Evolutionary conservation across 2,329 filamentous ascomycete genomes (phyloP).

Genomic region (Penicillium sp.): DNA sequence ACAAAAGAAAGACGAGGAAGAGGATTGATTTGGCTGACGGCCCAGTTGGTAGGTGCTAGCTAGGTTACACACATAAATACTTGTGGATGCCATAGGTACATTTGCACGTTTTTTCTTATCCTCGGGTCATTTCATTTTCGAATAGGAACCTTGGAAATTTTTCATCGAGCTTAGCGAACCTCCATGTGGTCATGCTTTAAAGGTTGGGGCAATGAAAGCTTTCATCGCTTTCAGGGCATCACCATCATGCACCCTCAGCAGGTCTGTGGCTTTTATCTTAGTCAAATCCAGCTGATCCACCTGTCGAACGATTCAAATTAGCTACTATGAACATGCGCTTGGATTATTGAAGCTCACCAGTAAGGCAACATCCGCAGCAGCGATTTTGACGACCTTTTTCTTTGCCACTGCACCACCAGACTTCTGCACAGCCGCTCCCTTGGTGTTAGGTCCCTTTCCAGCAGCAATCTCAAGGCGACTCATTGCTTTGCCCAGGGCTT

Average conservation of each 20-base stretch:
- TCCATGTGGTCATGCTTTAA: slow-evolving; percentile 2
- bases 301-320: slow-evolving; percentile 14
- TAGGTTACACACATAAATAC: not conserved
- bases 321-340: not conserved
- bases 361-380: slow-evolving; percentile 48
- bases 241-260: slow-evolving; percentile 50
- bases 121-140: no score
- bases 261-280: slow-evolving; percentile 50
- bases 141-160: no score
- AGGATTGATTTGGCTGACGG: slow-evolving; percentile 5
- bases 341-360: slow-evolving; percentile 38
- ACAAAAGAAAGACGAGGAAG: slow-evolving; percentile 30
- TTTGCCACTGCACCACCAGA: slow-evolving; percentile 33
- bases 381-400: slow-evolving; percentile 49
- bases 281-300: slow-evolving; percentile 49
- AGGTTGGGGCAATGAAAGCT: slow-evolving; percentile 42
- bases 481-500: slow-evolving; percentile 54
- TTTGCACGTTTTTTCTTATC: no score
- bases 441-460: slow-evolving; percentile 26
- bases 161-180: no score
- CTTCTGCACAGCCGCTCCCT: slow-evolving; percentile 27
- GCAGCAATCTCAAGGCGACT: slow-evolving; percentile 49
- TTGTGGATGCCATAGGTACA: not conserved
- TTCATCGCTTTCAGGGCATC: slow-evolving; percentile 44
- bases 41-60: not conserved